Conservation (phyloP, 1,139 yeast species). For the Kodamaea anthophila region DNA sequence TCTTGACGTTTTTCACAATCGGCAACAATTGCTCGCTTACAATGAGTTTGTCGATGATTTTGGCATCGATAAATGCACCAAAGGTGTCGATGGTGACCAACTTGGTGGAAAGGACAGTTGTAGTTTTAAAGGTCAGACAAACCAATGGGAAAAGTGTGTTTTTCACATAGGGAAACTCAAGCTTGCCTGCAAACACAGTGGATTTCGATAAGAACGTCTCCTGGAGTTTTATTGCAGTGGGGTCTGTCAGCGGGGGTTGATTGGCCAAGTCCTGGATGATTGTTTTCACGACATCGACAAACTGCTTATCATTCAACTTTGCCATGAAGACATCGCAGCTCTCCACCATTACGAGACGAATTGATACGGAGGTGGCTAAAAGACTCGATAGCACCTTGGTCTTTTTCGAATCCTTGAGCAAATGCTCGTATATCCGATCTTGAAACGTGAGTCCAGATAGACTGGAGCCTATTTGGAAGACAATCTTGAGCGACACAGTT, state of each 20-base stretch:
- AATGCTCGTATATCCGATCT: slow-evolving; percentile 49
- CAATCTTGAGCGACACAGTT: slow-evolving; percentile 49
- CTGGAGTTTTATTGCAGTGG: slow-evolving; percentile 44
- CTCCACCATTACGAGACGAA: slow-evolving; percentile 43
- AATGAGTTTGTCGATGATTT: slow-evolving; percentile 64
- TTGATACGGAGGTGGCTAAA: slow-evolving; percentile 28
- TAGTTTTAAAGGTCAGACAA: slow-evolving; percentile 69
- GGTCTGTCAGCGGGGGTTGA: slow-evolving; percentile 17
- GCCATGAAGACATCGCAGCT: slow-evolving; percentile 47
- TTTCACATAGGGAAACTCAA: slow-evolving; percentile 71
- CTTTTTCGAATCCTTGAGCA: slow-evolving; percentile 27
- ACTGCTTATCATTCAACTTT: slow-evolving; percentile 46
- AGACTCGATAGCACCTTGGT: slow-evolving; percentile 37
- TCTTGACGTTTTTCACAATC: slow-evolving; percentile 64
- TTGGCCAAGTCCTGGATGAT: slow-evolving; percentile 24
- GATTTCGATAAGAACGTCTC: slow-evolving; percentile 48
- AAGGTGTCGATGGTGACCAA: slow-evolving; percentile 64
- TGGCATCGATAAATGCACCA: slow-evolving; percentile 47
- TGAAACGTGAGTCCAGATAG: slow-evolving; percentile 74
- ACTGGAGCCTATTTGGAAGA: slow-evolving; percentile 57
- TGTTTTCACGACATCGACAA: slow-evolving; percentile 31
- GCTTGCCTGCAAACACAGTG: slow-evolving; percentile 36
- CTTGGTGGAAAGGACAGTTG: slow-evolving; percentile 76
- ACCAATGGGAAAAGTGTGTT: slow-evolving; percentile 68
- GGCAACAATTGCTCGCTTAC: slow-evolving; percentile 77